Conservation (phyloP, 352 stramenopile genomes). For the Phytophthora europaea region DNA sequence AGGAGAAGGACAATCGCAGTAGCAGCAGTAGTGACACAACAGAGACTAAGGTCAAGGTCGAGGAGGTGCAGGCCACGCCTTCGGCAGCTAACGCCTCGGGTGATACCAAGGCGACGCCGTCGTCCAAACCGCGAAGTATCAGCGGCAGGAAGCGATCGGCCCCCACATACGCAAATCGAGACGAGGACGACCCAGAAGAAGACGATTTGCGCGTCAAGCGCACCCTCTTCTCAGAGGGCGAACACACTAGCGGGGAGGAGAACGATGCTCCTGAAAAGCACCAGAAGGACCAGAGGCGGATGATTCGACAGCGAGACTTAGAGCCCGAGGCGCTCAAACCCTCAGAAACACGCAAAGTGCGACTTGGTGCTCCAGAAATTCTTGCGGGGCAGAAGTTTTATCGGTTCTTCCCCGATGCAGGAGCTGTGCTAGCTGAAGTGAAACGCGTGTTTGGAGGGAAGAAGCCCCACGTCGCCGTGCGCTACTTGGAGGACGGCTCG, state of each 20-base stretch:
- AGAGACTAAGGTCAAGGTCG: slow-evolving; percentile 21
- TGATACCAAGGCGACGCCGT: slow-evolving; percentile 49
- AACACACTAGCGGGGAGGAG: slow-evolving; percentile 67
- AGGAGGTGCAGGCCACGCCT: slow-evolving; percentile 27
- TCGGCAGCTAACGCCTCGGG: slow-evolving; percentile 6
- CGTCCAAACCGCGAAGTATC: slow-evolving; percentile 60
- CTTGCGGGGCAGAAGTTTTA: slow-evolving; percentile 77
- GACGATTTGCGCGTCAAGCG: slow-evolving; percentile 57
- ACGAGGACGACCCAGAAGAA: slow-evolving; percentile 26
- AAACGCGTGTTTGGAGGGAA: slow-evolving; percentile 83
- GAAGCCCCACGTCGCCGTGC: slow-evolving; percentile 78
- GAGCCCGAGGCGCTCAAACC: slow-evolving; percentile 64
- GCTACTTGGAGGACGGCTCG: slow-evolving; percentile 68
- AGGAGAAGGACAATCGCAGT: background rate
- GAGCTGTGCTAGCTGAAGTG: slow-evolving; percentile 70
- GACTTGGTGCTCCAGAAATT: slow-evolving; percentile 67
- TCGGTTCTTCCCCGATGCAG: slow-evolving; percentile 70
- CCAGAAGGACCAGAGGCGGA: slow-evolving; percentile 11
- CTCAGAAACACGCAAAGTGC: slow-evolving; percentile 52
- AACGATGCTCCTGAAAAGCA: slow-evolving; percentile 43
- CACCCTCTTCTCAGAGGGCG: slow-evolving; percentile 70
- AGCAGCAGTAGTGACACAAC: slow-evolving; percentile 6
- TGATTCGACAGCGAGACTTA: slow-evolving; percentile 32
- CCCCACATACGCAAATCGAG: slow-evolving; percentile 2
- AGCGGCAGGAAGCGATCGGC: slow-evolving; percentile 47